These are phyloP conservation scores for Pontederia paniculata DNA, from an alignment of 176 grass and related monocot species.

Conservation along the genomic window DNA sequence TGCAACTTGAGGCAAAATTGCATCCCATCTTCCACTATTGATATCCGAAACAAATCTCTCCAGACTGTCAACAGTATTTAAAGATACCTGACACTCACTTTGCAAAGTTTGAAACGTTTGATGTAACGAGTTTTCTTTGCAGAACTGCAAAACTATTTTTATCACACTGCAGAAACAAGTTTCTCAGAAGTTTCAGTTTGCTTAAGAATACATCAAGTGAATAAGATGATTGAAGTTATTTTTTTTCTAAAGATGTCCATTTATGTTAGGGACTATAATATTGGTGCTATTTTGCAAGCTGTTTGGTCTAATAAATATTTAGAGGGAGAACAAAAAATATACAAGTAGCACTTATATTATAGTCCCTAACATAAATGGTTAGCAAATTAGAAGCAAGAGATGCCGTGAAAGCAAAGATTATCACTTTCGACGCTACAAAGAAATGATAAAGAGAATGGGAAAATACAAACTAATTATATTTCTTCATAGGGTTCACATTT, in stretches of 20 bases:
- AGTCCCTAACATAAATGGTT: not conserved
- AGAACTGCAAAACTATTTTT: slow-evolving; percentile 97
- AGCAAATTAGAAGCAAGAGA: not conserved
- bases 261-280: no score
- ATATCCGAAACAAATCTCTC: slow-evolving; percentile 74
- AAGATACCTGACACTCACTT: slow-evolving; percentile 89
- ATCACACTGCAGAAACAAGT: slow-evolving; percentile 50
- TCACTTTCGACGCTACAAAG: no score
- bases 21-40: slow-evolving; percentile 87
- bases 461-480: no score
- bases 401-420: no score
- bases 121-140: slow-evolving; percentile 97
- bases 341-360: not conserved
- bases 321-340: not conserved
- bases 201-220: not conserved
- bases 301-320: no score
- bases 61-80: slow-evolving; percentile 83
- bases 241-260: no score
- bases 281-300: no score
- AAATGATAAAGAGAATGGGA: no score
- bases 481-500: no score
- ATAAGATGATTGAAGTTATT: no score
- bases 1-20: slow-evolving; percentile 77
- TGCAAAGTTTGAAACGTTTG: slow-evolving; percentile 94
- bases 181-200: not conserved